Evolutionary conservation across 2,329 filamentous ascomycete genomes (phyloP).

Genomic region (Botrytis byssoidea): DNA sequence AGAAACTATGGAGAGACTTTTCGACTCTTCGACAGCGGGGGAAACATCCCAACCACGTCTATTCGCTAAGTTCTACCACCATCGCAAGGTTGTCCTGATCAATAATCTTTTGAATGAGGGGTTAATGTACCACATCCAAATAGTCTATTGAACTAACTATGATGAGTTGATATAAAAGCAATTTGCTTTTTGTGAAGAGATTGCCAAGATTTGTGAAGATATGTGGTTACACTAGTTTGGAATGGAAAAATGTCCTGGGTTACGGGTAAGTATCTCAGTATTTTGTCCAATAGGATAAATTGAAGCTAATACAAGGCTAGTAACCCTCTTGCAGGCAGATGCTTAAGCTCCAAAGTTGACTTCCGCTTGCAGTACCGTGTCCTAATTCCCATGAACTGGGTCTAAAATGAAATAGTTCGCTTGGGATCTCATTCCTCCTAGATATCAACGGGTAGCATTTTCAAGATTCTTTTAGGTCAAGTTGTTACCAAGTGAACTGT

Average conservation of each 20-base stretch:
- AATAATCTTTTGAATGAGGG: slow-evolving; percentile 11
- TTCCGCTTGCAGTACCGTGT: slow-evolving; percentile 4
- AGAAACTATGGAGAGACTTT: neutral
- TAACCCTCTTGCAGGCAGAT: slow-evolving; percentile 3
- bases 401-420: neutral
- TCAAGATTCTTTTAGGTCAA: neutral
- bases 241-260: neutral
- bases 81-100: slow-evolving; percentile 7
- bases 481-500: slow-evolving; percentile 10
- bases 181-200: slow-evolving; percentile 11
- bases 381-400: neutral
- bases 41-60: neutral
- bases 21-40: slow-evolving; percentile 13
- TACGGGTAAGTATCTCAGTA: neutral
- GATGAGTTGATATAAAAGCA: neutral
- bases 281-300: slow-evolving; percentile 9
- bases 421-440: neutral
- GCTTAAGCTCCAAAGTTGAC: slow-evolving; percentile 7
- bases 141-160: slow-evolving; percentile 4
- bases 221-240: neutral
- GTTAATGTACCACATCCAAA: slow-evolving; percentile 7
- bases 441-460: slow-evolving; percentile 6
- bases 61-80: slow-evolving; percentile 12
- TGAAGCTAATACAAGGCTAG: neutral
- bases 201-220: neutral